Evolutionary conservation across 2,329 filamentous ascomycete genomes (phyloP).

Genomic region (Pezicula radicicola): DNA sequence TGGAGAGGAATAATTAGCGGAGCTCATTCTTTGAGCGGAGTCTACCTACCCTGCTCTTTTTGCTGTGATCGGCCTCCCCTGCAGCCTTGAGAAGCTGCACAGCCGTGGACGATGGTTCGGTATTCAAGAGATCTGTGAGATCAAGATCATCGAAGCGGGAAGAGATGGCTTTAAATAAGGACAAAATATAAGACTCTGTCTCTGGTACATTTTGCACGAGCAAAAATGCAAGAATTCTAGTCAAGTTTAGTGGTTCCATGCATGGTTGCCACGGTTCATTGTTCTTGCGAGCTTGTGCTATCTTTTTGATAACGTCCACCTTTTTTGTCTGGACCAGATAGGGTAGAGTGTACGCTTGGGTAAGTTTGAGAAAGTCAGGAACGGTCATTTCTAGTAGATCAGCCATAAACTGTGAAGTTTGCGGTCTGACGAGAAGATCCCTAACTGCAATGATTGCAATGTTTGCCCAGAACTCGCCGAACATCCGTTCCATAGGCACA

Average conservation of each 20-base stretch:
- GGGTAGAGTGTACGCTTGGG: constrained; percentile 80
- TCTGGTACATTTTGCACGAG: constrained; percentile 54
- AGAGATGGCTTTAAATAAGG: constrained; percentile 65
- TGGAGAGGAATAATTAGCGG: constrained; percentile 12
- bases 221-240: constrained; percentile 55
- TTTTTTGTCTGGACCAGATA: constrained; percentile 79
- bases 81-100: constrained; percentile 80
- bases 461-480: constrained; percentile 85
- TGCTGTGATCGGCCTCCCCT: constrained; percentile 61
- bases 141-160: constrained; percentile 65
- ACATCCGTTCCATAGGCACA: constrained; percentile 63
- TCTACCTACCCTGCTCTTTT: constrained; percentile 52
- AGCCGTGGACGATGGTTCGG: constrained; percentile 72
- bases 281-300: constrained; percentile 75
- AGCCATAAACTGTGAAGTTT: constrained; percentile 75
- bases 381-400: constrained; percentile 77
- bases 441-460: constrained; percentile 80
- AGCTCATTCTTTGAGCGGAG: neutral
- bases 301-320: constrained; percentile 73
- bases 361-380: constrained; percentile 68
- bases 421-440: constrained; percentile 76
- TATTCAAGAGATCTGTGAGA: constrained; percentile 66
- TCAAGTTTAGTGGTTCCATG: constrained; percentile 54
- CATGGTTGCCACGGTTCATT: constrained; percentile 55
- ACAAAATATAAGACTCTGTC: constrained; percentile 64